phyloP scores from a whole-genome alignment of 2,329 filamentous ascomycete genomes.

The Ophiostoma novo-ulmi region DNA sequence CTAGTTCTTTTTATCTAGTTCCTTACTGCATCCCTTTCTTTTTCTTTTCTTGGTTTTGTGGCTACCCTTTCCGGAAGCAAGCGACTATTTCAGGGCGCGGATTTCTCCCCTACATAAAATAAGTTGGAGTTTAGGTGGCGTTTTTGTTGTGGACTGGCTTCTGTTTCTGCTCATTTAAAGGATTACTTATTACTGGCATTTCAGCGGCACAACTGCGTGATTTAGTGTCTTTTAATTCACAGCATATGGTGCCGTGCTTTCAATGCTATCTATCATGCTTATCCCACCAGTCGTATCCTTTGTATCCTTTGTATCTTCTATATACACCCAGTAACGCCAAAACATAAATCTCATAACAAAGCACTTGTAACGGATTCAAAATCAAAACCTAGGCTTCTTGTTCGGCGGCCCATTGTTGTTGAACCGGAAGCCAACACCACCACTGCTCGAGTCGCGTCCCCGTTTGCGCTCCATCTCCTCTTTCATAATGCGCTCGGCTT shows the following conservation, averaged over 20 bases:
- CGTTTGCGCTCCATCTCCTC: slow-evolving; percentile 71
- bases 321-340: background rate
- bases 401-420: slow-evolving; percentile 27
- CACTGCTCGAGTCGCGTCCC: slow-evolving; percentile 40
- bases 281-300: slow-evolving; percentile 4
- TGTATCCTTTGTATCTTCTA: background rate
- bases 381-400: slow-evolving; percentile 49
- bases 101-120: background rate
- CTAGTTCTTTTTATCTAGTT: background rate
- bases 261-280: background rate
- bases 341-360: background rate
- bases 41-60: background rate
- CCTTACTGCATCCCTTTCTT: background rate
- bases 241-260: background rate
- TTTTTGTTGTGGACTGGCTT: background rate
- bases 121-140: slow-evolving; percentile 17
- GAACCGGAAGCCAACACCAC: slow-evolving; percentile 20
- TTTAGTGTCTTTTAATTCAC: background rate
- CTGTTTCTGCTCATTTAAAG: background rate
- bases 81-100: slow-evolving; percentile 9
- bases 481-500: slow-evolving; percentile 84
- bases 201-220: background rate
- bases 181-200: background rate
- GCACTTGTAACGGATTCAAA: slow-evolving; percentile 25
- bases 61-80: slow-evolving; percentile 14